These are phyloP conservation scores for Fusarium miscanthi DNA, from an alignment of 2,329 filamentous ascomycete species.

Conservation along the genomic window DNA sequence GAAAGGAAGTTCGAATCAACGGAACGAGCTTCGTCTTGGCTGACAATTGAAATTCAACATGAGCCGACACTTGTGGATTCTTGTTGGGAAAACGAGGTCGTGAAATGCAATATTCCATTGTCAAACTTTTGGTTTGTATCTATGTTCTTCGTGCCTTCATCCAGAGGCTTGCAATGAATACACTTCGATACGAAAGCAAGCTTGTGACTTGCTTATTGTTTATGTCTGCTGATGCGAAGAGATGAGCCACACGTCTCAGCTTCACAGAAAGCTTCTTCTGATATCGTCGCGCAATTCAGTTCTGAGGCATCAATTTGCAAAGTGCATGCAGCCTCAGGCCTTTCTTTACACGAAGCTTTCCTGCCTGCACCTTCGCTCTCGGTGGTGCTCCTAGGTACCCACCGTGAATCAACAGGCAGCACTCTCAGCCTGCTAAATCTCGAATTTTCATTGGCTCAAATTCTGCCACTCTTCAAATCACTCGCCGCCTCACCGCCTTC, in stretches of 20 bases:
- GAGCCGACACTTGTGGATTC: background rate
- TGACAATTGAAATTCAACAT: background rate
- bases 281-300: background rate
- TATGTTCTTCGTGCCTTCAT: background rate
- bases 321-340: constrained; percentile 1
- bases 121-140: background rate
- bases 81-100: background rate
- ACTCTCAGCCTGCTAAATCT: background rate
- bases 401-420: constrained; percentile 24
- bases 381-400: background rate
- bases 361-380: background rate
- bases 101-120: background rate
- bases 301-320: background rate
- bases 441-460: constrained; percentile 1
- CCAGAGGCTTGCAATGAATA: background rate
- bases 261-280: background rate
- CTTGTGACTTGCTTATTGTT: background rate
- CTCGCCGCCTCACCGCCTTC: constrained; percentile 6
- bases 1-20: background rate
- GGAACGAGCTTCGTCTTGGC: background rate
- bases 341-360: background rate
- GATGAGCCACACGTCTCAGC: background rate
- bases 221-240: background rate
- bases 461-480: constrained; percentile 29
- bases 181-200: background rate